Base-by-base conservation (phyloP, 345 rosid species). In the Populus pruinosa region DNA sequence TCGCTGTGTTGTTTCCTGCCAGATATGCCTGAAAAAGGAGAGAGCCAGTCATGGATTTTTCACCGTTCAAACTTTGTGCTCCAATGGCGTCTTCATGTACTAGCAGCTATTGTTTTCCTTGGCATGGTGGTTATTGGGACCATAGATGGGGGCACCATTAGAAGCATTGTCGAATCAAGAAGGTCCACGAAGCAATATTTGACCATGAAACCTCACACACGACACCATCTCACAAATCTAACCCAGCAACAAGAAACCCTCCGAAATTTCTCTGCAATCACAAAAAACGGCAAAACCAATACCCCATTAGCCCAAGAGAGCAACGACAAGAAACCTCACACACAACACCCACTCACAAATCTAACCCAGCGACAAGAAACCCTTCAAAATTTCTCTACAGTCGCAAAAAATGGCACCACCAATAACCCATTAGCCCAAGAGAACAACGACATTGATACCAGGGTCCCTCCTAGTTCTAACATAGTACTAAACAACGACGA, bases 41-140 rank as follows among this genome's bases (percentile, higher is more conserved):
- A 56, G 11, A 56, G 23, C 29, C 29, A 56, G 2, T 56, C 63
- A 3, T 56, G 29, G 29, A 11, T 56, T n/a, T 8, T 56, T 53
- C 43, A 81, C 71, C 81, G 85, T 8, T 83, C 91, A 18, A 84
- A 77, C 12, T 90, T 81, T 35, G 23, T 88, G 43, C 86, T 85
- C 77, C 94, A 89, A 82, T 90, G 94, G 93, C 87, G 98, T 55
- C 86, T 96, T 69, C 88, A 91, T 70, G 81, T 89, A 21, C 83
- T 93, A 7, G 85, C 91, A 14, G 87, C 90, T 77, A 78, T 96
- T 4, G 91, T 89, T 50, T 89, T 90, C 65, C 76, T 87, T 55
- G 87, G 85, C 13, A 82, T 90, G 94, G 78, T 91, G 74, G 87
- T 81, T 31, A 83, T 90, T 55, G 92, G 94, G 96, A 90, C 90